phyloP scores from a whole-genome alignment of 1,284 basidiomycete species.

The Cryptococcus floricola region DNA sequence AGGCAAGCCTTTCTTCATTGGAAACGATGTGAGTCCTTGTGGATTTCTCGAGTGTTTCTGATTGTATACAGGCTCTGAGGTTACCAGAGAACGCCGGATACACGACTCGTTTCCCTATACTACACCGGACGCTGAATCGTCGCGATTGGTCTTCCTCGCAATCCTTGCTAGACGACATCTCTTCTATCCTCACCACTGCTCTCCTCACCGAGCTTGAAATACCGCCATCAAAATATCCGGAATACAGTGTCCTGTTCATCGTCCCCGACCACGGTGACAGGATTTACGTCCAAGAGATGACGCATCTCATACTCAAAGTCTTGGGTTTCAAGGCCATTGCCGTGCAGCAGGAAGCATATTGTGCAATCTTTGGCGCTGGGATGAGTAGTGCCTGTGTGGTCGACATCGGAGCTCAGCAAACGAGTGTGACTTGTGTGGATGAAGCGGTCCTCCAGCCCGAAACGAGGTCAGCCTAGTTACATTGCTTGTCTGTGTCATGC shows the following conservation, averaged over 20 bases:
- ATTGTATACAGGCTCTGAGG: slow-evolving; percentile 59
- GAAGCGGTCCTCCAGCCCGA: slow-evolving; percentile 87
- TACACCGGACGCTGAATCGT: slow-evolving; percentile 71
- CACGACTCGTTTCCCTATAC: slow-evolving; percentile 70
- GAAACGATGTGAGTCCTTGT: slow-evolving; percentile 54
- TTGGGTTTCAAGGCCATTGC: slow-evolving; percentile 92
- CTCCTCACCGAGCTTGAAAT: slow-evolving; percentile 65
- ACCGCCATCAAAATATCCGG: slow-evolving; percentile 57
- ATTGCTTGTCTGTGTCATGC: background rate
- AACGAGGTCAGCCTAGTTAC: slow-evolving; percentile 64
- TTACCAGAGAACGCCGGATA: slow-evolving; percentile 66
- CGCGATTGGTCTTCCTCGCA: slow-evolving; percentile 68
- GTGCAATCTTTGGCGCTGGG: slow-evolving; percentile 92
- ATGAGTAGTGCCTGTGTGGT: slow-evolving; percentile 92
- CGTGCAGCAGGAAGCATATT: slow-evolving; percentile 84
- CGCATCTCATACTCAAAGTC: slow-evolving; percentile 67
- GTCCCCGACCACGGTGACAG: slow-evolving; percentile 90
- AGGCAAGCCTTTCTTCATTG: slow-evolving; percentile 32
- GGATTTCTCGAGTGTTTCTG: background rate
- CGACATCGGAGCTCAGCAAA: slow-evolving; percentile 82
- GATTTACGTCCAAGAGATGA: slow-evolving; percentile 74
- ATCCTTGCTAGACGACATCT: slow-evolving; percentile 70
- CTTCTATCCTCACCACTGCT: slow-evolving; percentile 62
- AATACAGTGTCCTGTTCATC: slow-evolving; percentile 81
- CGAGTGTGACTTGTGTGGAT: slow-evolving; percentile 88